phyloP scores from a whole-genome alignment of 768 basidiomycete species.

The Serendipita sp. region DNA sequence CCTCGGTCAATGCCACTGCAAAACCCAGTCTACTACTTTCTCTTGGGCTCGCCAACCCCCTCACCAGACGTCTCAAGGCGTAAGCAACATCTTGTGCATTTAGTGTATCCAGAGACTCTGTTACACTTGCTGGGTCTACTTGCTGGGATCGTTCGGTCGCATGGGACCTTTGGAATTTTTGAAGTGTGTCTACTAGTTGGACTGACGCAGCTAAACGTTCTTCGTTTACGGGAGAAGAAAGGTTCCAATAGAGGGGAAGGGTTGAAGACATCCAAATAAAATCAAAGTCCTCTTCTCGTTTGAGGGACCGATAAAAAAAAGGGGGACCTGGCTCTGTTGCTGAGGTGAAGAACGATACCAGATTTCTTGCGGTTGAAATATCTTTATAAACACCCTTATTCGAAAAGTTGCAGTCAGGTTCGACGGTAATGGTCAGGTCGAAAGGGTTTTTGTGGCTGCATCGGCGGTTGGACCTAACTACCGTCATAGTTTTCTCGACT shows the following conservation, averaged over 20 bases:
- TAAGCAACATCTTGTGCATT: conserved; percentile 91
- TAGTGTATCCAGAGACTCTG: conserved; percentile 37
- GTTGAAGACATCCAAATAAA: conserved; percentile 54
- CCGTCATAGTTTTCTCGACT: no score
- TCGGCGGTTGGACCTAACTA: no score
- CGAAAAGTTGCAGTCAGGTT: no score
- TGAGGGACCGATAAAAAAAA: no score
- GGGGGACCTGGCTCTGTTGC: no score
- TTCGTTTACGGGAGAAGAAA: conserved; percentile 66
- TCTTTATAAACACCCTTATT: no score
- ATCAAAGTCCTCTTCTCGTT: no score
- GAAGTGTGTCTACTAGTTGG: conserved; percentile 63
- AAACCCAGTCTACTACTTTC: conserved; percentile 92
- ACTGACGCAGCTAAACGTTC: conserved; percentile 75
- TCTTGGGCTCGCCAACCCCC: conserved; percentile 80
- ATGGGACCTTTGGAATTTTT: conserved; percentile 52
- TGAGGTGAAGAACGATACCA: no score
- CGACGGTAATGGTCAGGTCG: no score
- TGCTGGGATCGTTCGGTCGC: conserved; percentile 12
- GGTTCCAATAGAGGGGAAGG: conserved; percentile 84
- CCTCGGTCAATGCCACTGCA: conserved; percentile 90
- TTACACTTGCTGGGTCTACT: conserved; percentile 23
- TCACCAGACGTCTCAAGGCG: conserved; percentile 69
- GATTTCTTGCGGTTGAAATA: no score
- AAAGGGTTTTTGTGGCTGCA: no score